phyloP scores from a whole-genome alignment of 164 flowering plant species.

The Euptelea pleiosperma region DNA sequence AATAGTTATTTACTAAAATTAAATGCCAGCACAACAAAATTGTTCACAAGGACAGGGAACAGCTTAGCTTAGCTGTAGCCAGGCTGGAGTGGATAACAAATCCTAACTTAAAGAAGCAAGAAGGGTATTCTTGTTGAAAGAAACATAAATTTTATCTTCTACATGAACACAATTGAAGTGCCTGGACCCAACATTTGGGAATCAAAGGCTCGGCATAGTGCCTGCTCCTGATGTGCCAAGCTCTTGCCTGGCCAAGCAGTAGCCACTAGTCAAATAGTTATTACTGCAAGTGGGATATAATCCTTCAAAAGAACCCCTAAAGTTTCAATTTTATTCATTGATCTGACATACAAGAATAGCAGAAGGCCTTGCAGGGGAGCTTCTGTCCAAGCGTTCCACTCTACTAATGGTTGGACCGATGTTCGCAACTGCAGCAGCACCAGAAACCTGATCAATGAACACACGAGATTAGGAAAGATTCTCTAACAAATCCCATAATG shows the following conservation, averaged over 20 bases:
- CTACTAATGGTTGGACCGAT: slow-evolving; percentile 42
- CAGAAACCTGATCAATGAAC: slow-evolving; percentile 42
- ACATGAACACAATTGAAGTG: neutral
- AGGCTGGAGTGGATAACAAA: too few species aligned
- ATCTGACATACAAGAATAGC: slow-evolving; percentile 50
- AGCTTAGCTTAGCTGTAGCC: too few species aligned
- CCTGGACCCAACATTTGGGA: slow-evolving; percentile 4
- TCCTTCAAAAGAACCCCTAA: neutral
- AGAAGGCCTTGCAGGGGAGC: slow-evolving; percentile 72
- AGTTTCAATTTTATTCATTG: neutral
- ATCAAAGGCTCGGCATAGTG: slow-evolving; percentile 1
- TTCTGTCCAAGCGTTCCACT: slow-evolving; percentile 52
- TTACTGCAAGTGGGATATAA: neutral
- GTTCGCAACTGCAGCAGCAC: slow-evolving; percentile 46
- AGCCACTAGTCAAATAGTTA: neutral
- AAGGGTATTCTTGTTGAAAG: too few species aligned
- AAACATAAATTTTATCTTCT: neutral
- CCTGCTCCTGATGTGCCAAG: neutral
- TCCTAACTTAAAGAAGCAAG: too few species aligned
- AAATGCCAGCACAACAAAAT: too few species aligned
- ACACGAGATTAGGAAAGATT: slow-evolving; percentile 3
- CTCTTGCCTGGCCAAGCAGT: neutral
- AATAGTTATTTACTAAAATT: slow-evolving; percentile 7
- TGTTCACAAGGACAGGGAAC: too few species aligned
- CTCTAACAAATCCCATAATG: neutral